Evolutionary conservation across 1,284 basidiomycete species (phyloP).

Genomic region (Ganoderma sinense): DNA sequence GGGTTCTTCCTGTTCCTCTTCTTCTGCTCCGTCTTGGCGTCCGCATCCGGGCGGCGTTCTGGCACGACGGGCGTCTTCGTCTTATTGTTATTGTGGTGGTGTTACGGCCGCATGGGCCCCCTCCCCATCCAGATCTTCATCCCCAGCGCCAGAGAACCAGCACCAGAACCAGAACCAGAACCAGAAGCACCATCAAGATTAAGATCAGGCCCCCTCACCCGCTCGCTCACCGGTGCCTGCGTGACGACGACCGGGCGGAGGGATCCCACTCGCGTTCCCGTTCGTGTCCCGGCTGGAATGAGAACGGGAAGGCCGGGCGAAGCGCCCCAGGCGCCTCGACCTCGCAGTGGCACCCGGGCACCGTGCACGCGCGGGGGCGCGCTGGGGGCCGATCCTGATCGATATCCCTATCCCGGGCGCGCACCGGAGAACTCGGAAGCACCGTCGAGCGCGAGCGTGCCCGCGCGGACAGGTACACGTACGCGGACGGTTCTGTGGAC

Average conservation of each 20-base stretch:
- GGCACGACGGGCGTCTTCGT: not conserved
- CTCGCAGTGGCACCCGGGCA: constrained; percentile 27
- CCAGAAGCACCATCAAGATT: no score
- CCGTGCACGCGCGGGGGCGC: constrained; percentile 28
- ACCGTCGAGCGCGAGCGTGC: not conserved
- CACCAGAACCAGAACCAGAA: no score
- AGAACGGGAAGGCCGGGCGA: constrained; percentile 25
- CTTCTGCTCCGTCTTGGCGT: no score
- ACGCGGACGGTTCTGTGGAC: not conserved
- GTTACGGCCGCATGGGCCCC: not conserved
- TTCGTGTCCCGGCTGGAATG: no score
- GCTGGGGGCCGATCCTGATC: constrained; percentile 7
- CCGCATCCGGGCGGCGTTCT: no score
- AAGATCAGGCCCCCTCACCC: not conserved
- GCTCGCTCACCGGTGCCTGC: constrained; percentile 17
- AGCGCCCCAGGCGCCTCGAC: constrained; percentile 24
- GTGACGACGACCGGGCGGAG: constrained; percentile 6
- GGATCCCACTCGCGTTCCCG: no score
- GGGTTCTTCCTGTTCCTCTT: no score
- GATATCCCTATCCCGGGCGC: not conserved
- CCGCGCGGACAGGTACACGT: not conserved
- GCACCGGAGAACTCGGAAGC: constrained; percentile 1
- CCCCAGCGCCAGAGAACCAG: no score
- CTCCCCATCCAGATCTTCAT: not conserved
- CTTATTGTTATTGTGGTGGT: not conserved